Percentiles rank a stretch among this genome's conserved stretches.
Conservation (phyloP, 2,329 filamentous ascomycete genomes). For the Elsinoe perseae region DNA sequence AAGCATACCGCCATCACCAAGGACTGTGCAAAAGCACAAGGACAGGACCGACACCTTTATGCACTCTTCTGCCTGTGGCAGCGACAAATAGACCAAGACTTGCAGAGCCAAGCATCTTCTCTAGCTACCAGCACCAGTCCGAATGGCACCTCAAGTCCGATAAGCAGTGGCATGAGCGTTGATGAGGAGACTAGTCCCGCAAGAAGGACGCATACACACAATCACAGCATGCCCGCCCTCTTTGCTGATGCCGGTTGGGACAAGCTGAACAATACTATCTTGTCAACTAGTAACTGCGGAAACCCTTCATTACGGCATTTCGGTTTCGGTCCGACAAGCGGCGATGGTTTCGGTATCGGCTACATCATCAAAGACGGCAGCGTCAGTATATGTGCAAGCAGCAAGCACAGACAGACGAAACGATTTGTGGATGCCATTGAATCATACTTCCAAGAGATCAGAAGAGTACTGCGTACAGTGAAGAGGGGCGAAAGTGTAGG, state of each 20-base stretch:
- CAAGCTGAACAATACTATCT: constrained; percentile 84
- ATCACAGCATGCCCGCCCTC: constrained; percentile 59
- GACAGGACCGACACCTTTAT: constrained; percentile 88
- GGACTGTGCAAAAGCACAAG: constrained; percentile 81
- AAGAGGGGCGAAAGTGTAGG: constrained; percentile 48
- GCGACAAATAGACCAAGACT: constrained; percentile 59
- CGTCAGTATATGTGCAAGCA: constrained; percentile 84
- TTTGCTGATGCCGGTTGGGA: constrained; percentile 91
- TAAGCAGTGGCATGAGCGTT: constrained; percentile 44
- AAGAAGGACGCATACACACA: constrained; percentile 39
- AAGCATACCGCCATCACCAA: constrained; percentile 73
- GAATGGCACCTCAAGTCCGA: constrained; percentile 47
- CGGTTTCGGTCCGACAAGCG: constrained; percentile 89
- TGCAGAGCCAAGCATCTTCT: constrained; percentile 40
- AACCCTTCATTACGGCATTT: constrained; percentile 93
- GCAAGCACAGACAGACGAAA: constrained; percentile 87
- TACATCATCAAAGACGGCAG: constrained; percentile 97
- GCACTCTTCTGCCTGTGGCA: constrained; percentile 95
- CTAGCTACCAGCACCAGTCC: constrained; percentile 41
- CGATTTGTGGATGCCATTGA: constrained; percentile 86
- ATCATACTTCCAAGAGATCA: constrained; percentile 81
- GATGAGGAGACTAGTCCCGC: constrained; percentile 49
- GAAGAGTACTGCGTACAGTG: constrained; percentile 70
- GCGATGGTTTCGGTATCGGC: constrained; percentile 91
- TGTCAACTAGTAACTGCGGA: constrained; percentile 97